A percentile compares a stretch with the other conserved stretches of the same genome.
phyloP scores from a whole-genome alignment of 202 grass and related monocot species.

The Musa balbisiana region DNA sequence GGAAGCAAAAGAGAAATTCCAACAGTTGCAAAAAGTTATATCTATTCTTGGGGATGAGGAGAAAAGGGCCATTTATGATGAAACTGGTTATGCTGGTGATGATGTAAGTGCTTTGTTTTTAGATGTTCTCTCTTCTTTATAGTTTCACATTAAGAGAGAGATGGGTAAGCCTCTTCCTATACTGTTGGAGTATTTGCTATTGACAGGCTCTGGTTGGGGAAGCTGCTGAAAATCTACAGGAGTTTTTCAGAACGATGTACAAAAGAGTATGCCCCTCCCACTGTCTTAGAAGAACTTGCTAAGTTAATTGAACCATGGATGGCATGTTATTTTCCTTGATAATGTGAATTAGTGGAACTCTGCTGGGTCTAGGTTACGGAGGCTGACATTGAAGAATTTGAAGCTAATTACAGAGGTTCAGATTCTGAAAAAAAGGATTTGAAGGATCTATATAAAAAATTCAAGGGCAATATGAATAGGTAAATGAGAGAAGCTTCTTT shows the following conservation, averaged over 20 bases:
- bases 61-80: constrained; percentile 76
- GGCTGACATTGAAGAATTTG: constrained; percentile 96
- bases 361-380: constrained; percentile 46
- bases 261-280: constrained; percentile 35
- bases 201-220: constrained; percentile 66
- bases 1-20: constrained; percentile 97
- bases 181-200: not conserved
- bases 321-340: not conserved
- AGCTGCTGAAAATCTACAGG: constrained; percentile 69
- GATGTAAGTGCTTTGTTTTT: constrained; percentile 48
- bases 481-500: constrained; percentile 11
- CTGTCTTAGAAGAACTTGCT: not conserved
- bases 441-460: constrained; percentile 69
- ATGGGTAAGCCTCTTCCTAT: constrained; percentile 10
- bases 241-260: constrained; percentile 78
- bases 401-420: constrained; percentile 94
- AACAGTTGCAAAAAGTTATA: constrained; percentile 91
- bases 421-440: constrained; percentile 90
- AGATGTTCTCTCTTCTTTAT: not conserved
- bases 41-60: constrained; percentile 91
- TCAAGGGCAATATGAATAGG: constrained; percentile 90
- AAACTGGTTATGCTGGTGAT: constrained; percentile 79
- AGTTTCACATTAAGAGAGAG: not conserved
- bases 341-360: not conserved
- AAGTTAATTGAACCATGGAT: not conserved